Conservation (phyloP, 306 rosid genomes). For the Cicer chorassanicum region DNA sequence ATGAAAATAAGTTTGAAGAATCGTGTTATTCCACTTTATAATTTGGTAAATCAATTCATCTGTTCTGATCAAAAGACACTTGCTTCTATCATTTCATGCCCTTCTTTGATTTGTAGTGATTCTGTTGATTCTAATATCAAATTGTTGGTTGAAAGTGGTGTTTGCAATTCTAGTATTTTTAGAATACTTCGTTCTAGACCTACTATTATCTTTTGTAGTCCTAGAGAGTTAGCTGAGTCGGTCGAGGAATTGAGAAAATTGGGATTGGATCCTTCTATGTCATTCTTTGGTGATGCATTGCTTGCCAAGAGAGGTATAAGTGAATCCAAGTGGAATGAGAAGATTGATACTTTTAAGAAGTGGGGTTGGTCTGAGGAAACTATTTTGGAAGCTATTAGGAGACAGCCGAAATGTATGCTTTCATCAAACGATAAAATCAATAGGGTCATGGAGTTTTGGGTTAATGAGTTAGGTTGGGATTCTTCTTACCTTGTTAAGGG, state of each 20-base stretch:
- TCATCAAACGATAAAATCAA: slow-evolving; percentile 53
- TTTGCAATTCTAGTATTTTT: not conserved
- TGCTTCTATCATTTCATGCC: not conserved
- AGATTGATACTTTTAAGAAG: slow-evolving; percentile 47
- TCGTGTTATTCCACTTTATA: slow-evolving; percentile 21
- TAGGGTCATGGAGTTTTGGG: slow-evolving; percentile 51
- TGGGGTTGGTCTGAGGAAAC: slow-evolving; percentile 73
- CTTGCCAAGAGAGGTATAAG: slow-evolving; percentile 30
- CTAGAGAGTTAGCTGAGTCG: not conserved
- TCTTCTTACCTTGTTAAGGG: slow-evolving; percentile 37
- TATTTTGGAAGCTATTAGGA: slow-evolving; percentile 42
- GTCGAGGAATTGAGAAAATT: slow-evolving; percentile 46
- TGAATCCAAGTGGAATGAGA: slow-evolving; percentile 53
- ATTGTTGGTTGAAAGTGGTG: slow-evolving; percentile 24
- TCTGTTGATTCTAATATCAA: not conserved
- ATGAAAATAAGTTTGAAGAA: not conserved
- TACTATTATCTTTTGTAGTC: not conserved
- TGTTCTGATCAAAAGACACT: not conserved
- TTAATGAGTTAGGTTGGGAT: slow-evolving; percentile 52
- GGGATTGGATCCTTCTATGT: slow-evolving; percentile 51
- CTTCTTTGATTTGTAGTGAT: not conserved
- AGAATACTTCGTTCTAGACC: not conserved
- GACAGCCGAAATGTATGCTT: slow-evolving; percentile 47
- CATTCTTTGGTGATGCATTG: slow-evolving; percentile 44
- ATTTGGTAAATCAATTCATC: not conserved